Conservation (phyloP, 208 protist genomes). For the Wallacemonas sp. region DNA sequence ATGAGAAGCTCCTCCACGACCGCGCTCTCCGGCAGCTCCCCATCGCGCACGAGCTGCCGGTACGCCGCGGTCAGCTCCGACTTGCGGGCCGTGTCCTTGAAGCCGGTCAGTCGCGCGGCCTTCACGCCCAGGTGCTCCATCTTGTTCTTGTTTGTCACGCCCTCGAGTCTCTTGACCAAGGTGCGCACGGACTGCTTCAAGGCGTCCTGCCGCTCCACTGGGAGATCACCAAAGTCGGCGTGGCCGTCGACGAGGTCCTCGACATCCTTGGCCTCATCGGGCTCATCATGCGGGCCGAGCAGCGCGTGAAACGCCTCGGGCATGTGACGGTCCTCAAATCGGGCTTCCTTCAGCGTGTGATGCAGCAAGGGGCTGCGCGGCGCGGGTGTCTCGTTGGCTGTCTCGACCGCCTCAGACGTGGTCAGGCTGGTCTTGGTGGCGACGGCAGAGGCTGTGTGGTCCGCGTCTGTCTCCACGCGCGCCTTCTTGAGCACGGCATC, state of each 20-base stretch:
- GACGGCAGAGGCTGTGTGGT: neutral
- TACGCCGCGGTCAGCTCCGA: slow-evolving; percentile 89
- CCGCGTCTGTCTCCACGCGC: slow-evolving; percentile 11
- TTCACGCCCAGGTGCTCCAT: slow-evolving; percentile 79
- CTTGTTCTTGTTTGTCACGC: slow-evolving; percentile 34
- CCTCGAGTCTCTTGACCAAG: slow-evolving; percentile 40
- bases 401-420: neutral
- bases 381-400: neutral
- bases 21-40: slow-evolving; percentile 38
- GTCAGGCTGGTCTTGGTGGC: neutral
- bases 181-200: slow-evolving; percentile 70
- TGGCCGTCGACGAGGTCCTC: slow-evolving; percentile 76
- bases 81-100: slow-evolving; percentile 88
- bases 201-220: slow-evolving; percentile 56
- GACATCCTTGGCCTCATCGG: slow-evolving; percentile 80
- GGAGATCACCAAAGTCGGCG: slow-evolving; percentile 83
- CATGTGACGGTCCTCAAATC: slow-evolving; percentile 72
- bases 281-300: slow-evolving; percentile 60
- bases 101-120: slow-evolving; percentile 73
- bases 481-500: slow-evolving; percentile 26
- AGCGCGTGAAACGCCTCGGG: slow-evolving; percentile 44
- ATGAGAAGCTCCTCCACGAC: slow-evolving; percentile 77
- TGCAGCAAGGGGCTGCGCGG: slow-evolving; percentile 13
- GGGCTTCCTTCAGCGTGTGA: slow-evolving; percentile 57
- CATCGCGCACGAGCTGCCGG: slow-evolving; percentile 73